Conservation (phyloP, 1,284 basidiomycete species). For the Calocybe gambosa region DNA sequence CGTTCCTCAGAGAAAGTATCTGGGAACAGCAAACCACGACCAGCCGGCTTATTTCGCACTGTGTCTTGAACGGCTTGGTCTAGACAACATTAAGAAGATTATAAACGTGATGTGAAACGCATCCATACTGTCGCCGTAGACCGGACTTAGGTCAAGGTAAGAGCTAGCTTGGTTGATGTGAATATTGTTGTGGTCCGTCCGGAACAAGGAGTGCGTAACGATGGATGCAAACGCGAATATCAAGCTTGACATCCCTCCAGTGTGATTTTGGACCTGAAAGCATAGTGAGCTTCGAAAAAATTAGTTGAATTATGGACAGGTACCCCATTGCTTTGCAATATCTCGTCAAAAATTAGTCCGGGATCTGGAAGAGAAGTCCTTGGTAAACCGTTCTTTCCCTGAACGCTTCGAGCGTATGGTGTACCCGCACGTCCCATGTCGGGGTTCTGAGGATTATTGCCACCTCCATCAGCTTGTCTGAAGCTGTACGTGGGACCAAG, state of each 20-base stretch:
- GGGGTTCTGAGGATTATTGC: slow-evolving; percentile 36
- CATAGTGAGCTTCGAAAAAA: neutral
- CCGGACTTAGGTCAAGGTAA: slow-evolving; percentile 49
- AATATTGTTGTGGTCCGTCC: slow-evolving; percentile 30
- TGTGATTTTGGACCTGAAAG: slow-evolving; percentile 28
- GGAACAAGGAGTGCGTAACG: slow-evolving; percentile 43
- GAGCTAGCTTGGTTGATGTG: slow-evolving; percentile 50
- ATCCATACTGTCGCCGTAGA: slow-evolving; percentile 35
- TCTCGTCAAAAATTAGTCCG: slow-evolving; percentile 41
- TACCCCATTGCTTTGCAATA: slow-evolving; percentile 33
- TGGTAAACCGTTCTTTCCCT: slow-evolving; percentile 27
- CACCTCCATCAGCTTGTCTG: slow-evolving; percentile 36
- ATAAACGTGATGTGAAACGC: neutral
- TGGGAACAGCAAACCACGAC: slow-evolving; percentile 37
- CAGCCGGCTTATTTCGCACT: slow-evolving; percentile 34
- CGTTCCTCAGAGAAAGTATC: slow-evolving; percentile 42
- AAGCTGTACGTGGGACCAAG: slow-evolving; percentile 31
- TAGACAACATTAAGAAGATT: slow-evolving; percentile 12
- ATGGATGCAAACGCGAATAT: slow-evolving; percentile 44
- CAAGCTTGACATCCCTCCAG: slow-evolving; percentile 41
- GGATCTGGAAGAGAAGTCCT: slow-evolving; percentile 38
- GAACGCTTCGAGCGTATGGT: slow-evolving; percentile 44
- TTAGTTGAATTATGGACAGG: neutral
- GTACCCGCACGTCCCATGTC: slow-evolving; percentile 37
- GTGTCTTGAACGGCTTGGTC: slow-evolving; percentile 31